Conservation (phyloP, 495 filamentous ascomycete species). For the Geopyxis carbonaria region DNA sequence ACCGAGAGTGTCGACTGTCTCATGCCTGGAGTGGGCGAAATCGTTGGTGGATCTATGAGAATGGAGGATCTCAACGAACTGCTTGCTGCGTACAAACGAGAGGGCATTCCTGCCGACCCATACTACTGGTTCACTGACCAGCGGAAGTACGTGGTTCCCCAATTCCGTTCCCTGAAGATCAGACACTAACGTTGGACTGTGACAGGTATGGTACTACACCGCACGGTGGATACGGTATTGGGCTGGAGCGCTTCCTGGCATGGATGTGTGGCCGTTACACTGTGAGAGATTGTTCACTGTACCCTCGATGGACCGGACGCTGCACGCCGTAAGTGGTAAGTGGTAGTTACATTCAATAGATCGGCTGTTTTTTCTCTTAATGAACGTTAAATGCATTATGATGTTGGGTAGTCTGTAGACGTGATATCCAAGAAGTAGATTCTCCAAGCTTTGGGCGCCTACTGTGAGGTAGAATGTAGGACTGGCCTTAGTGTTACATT, state of each 20-base stretch:
- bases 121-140: constrained; percentile 99
- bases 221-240: constrained; percentile 90
- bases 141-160: constrained; percentile 65
- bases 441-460: no score
- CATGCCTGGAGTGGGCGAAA: constrained; percentile 95
- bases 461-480: no score
- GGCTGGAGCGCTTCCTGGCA: constrained; percentile 87
- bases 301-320: constrained; percentile 83
- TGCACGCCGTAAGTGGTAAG: constrained; percentile 64
- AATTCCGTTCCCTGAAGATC: constrained; percentile 3
- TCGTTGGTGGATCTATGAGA: constrained; percentile 92
- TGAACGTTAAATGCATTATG: no score
- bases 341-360: no score
- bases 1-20: constrained; percentile 93
- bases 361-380: no score
- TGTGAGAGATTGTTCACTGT: constrained; percentile 75
- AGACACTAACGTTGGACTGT: constrained; percentile 5
- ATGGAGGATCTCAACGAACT: constrained; percentile 88
- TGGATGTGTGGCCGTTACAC: constrained; percentile 91
- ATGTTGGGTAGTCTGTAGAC: no score
- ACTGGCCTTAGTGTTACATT: no score
- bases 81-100: constrained; percentile 70
- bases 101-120: constrained; percentile 65
- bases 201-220: constrained; percentile 82
- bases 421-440: no score